Evolutionary conservation across 768 basidiomycete species (phyloP).

Genomic region (Lactarius quietus): DNA sequence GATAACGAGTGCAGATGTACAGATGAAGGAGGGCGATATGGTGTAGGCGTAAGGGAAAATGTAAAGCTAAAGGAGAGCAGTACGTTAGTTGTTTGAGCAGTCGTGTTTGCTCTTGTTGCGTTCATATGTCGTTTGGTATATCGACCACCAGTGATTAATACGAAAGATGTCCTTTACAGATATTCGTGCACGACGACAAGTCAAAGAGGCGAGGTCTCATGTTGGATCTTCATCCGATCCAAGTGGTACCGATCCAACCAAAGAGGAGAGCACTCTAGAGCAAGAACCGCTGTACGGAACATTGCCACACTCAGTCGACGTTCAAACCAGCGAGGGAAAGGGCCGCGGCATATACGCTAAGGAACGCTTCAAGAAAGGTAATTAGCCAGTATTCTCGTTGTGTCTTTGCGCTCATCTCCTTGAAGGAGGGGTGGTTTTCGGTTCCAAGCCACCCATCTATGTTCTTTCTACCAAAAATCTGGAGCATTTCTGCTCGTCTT

Average conservation of each 20-base stretch:
- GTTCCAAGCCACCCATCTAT: constrained; percentile 54
- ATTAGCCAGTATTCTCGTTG: not conserved
- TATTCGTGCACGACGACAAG: constrained; percentile 15
- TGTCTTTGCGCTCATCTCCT: not conserved
- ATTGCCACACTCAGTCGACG: constrained; percentile 17
- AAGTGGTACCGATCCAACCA: not conserved
- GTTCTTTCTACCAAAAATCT: constrained; percentile 65
- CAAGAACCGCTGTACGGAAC: constrained; percentile 7
- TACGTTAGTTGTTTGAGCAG: constrained; percentile 3
- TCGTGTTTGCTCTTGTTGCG: constrained; percentile 29
- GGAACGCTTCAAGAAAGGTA: constrained; percentile 22
- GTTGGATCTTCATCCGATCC: constrained; percentile 11
- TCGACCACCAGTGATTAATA: not conserved
- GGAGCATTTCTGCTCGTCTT: constrained; percentile 64
- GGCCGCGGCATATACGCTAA: constrained; percentile 28
- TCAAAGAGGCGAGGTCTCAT: constrained; percentile 17
- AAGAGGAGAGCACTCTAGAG: not conserved
- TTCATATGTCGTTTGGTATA: constrained; percentile 4
- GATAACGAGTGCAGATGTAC: not conserved
- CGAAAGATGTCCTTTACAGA: constrained; percentile 19
- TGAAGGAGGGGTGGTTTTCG: constrained; percentile 58
- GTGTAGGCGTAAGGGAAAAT: constrained; percentile 1
- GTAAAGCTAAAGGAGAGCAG: constrained; percentile 1
- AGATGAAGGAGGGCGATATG: not conserved
- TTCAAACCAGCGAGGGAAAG: constrained; percentile 9